Base-by-base conservation (phyloP, 2,329 filamentous ascomycete species). In the Apiospora kogelbergensis region DNA sequence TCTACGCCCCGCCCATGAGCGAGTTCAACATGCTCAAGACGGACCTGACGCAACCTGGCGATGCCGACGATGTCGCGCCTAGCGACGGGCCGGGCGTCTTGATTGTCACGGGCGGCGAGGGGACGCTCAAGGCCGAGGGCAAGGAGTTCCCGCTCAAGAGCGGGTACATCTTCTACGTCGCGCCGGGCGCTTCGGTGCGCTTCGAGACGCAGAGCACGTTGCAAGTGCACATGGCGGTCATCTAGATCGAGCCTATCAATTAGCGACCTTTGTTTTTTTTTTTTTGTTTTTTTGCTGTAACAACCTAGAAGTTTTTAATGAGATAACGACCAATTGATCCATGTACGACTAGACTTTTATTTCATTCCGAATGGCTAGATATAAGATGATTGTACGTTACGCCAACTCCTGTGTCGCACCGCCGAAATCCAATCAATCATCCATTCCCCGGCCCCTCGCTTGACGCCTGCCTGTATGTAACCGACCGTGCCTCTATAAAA, bases 21-120 rank as follows among this genome's bases (percentile, higher is more conserved):
- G 92, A 94, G 78, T 94, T 95, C 75, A 87, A 89, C 73, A 87
- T 94, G 81, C 79, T 93, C 13, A 83, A 85, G 64, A 89, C 86
- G 1, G 83, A 84, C 24, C 74, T 94, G n/a, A 78, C 76, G 3
- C 11, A n/a, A 9, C 78, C 79, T 0, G 87, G 86, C 0, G 89
- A 92, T 73, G 85, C 79, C 45, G 91, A 94, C 73, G 82, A 80
- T 6, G 80, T 92, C 20, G 80, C 79, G 60, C 80, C 82, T 1
- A 80, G 90, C 24, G 81, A 84, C 0, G 91, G 91, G 0, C 90
- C 90, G 0, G 88, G 87, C 67, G 84, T 93, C 37, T 77, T 91
- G 75, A 84, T 93, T 68, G 86, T 89, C 2, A 91, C 86, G 0
- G 83, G 84, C 41, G 91, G 91, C 0, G 78, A 80, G 66, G 90